Evolutionary conservation across 768 basidiomycete species (phyloP).

Genomic region (Chalciporus chontae): DNA sequence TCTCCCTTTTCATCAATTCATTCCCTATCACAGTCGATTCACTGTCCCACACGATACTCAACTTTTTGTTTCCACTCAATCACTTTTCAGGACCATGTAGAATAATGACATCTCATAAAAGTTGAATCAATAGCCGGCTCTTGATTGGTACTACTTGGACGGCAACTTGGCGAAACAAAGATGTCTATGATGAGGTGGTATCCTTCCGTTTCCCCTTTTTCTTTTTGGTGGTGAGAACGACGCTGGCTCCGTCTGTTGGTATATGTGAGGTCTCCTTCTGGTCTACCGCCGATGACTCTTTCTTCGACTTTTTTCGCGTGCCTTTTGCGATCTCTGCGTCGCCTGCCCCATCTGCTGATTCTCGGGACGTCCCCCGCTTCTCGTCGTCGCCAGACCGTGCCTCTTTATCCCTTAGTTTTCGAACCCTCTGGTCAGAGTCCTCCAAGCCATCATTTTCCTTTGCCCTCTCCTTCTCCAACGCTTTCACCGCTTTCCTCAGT

Average conservation of each 20-base stretch:
- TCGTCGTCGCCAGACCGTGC: neutral
- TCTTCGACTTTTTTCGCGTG: slow-evolving; percentile 16
- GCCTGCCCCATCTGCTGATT: slow-evolving; percentile 1
- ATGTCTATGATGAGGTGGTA: slow-evolving; percentile 10
- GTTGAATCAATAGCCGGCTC: slow-evolving; percentile 1
- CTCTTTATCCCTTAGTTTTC: neutral
- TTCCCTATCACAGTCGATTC: slow-evolving; percentile 10
- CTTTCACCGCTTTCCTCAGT: slow-evolving; percentile 5
- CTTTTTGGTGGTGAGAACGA: slow-evolving; percentile 10
- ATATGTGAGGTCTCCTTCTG: slow-evolving; percentile 6
- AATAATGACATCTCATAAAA: slow-evolving; percentile 18
- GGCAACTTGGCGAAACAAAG: neutral
- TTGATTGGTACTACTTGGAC: slow-evolving; percentile 1
- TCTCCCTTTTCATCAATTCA: slow-evolving; percentile 3
- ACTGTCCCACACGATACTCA: slow-evolving; percentile 3
- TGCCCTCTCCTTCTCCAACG: neutral
- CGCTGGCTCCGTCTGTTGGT: neutral
- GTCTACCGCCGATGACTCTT: slow-evolving; percentile 11
- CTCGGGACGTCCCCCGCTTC: neutral
- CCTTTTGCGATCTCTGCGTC: neutral
- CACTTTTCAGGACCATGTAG: slow-evolving; percentile 24
- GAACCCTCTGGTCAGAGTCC: slow-evolving; percentile 1
- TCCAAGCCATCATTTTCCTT: neutral
- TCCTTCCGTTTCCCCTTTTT: slow-evolving; percentile 21
- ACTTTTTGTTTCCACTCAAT: slow-evolving; percentile 11